Percentiles rank a stretch among this genome's conserved stretches.
These are phyloP conservation scores for Hirsutella minnesotensis DNA, from an alignment of 2,329 filamentous ascomycete species.

Conservation along the genomic window DNA sequence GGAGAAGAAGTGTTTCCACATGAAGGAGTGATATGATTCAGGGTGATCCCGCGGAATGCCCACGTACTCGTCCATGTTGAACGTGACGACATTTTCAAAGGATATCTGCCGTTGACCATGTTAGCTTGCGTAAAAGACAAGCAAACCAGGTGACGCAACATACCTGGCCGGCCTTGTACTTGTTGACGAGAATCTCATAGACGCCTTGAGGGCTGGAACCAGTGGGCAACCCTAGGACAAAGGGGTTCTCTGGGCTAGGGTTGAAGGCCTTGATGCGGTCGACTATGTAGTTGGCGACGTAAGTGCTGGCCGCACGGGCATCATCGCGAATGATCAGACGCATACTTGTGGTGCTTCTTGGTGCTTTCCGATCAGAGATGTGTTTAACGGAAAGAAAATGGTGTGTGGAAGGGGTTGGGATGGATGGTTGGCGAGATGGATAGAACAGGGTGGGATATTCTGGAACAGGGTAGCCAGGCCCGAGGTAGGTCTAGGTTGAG, in stretches of 20 bases:
- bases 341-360: conserved; percentile 36
- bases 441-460: too few relatives aligned
- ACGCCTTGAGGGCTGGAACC: conserved; percentile 70
- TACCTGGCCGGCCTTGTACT: conserved; percentile 54
- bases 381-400: not conserved
- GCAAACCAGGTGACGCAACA: conserved; percentile 5
- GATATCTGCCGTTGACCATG: conserved; percentile 43
- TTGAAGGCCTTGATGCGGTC: conserved; percentile 69
- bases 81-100: conserved; percentile 80
- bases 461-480: too few relatives aligned
- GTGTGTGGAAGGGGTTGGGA: not conserved
- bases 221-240: conserved; percentile 74
- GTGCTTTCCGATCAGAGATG: not conserved
- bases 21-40: conserved; percentile 82
- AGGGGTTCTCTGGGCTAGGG: conserved; percentile 60
- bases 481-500: too few relatives aligned
- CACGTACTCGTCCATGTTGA: conserved; percentile 93
- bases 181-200: conserved; percentile 63
- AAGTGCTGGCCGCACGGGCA: conserved; percentile 53
- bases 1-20: conserved; percentile 88
- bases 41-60: conserved; percentile 72
- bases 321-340: conserved; percentile 75
- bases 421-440: too few relatives aligned
- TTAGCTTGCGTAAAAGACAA: not conserved
- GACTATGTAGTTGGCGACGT: conserved; percentile 74